Conservation (phyloP, 108 stramenopile genomes). For the Parietichytrium sp. region DNA sequence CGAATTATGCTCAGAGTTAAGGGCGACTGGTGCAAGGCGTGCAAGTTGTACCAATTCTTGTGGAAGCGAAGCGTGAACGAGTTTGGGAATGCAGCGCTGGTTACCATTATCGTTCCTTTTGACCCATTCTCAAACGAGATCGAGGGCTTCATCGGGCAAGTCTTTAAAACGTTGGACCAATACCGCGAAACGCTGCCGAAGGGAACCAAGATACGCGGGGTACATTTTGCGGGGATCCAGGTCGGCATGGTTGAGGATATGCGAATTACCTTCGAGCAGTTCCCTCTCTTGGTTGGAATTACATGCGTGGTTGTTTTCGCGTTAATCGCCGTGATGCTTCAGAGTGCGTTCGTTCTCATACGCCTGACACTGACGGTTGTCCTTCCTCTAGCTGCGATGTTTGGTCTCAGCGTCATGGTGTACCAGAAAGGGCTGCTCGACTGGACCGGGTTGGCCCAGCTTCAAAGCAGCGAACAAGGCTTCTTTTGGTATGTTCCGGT, state of each 20-base stretch:
- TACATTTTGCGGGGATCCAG: slow-evolving; percentile 16
- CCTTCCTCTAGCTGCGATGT: slow-evolving; percentile 52
- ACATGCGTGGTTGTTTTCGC: slow-evolving; percentile 28
- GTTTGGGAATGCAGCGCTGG: neutral
- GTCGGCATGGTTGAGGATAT: slow-evolving; percentile 28
- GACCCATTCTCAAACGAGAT: slow-evolving; percentile 29
- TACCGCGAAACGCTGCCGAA: too few species aligned
- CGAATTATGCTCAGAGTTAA: neutral
- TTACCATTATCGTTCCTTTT: neutral
- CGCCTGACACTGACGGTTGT: slow-evolving; percentile 51
- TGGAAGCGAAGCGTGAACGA: slow-evolving; percentile 34
- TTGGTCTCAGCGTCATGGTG: slow-evolving; percentile 52
- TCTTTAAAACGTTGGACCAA: neutral
- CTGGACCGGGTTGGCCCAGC: slow-evolving; percentile 6
- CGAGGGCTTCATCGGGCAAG: neutral
- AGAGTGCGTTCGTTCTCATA: slow-evolving; percentile 55
- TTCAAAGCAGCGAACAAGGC: neutral
- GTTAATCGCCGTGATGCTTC: slow-evolving; percentile 48
- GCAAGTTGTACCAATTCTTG: neutral
- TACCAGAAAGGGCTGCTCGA: slow-evolving; percentile 55
- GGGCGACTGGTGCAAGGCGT: neutral
- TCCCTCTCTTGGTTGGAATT: slow-evolving; percentile 7
- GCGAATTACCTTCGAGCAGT: slow-evolving; percentile 31
- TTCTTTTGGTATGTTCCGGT: slow-evolving; percentile 59
- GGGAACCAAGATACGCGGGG: neutral